phyloP scores from a whole-genome alignment of 139 green algal genomes.

The Chlamydomonas schloesseri region DNA sequence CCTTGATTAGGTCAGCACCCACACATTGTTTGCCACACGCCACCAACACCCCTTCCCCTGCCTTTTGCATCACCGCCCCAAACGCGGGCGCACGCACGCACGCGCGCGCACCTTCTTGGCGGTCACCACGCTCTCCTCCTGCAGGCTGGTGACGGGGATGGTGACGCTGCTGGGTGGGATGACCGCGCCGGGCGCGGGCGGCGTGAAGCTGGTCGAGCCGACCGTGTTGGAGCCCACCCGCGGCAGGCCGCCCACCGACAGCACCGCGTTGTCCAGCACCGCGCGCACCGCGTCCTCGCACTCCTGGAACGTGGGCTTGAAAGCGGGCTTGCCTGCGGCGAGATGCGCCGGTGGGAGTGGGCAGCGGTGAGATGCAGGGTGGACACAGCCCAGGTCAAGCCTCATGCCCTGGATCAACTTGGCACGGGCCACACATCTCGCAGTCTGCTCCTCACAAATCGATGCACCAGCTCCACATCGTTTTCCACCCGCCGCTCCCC shows the following conservation, averaged over 20 bases:
- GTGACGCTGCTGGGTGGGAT: constrained; percentile 28
- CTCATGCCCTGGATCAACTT: no score
- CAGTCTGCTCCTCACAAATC: no score
- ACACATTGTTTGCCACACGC: no score
- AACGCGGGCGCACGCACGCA: no score
- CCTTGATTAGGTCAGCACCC: no score
- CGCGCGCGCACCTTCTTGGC: constrained; percentile 53
- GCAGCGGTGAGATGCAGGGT: not conserved
- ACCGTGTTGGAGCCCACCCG: constrained; percentile 55
- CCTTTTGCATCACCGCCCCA: no score
- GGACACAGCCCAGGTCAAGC: no score
- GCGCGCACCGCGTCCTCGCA: constrained; percentile 63
- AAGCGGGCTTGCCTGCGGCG: constrained; percentile 53
- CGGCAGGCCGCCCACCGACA: constrained; percentile 64
- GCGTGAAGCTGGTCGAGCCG: constrained; percentile 34
- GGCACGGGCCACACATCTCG: no score
- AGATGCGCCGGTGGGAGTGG: not conserved
- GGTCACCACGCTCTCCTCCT: constrained; percentile 60
- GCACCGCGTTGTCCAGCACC: constrained; percentile 63
- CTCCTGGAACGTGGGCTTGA: constrained; percentile 70
- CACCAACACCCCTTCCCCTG: no score
- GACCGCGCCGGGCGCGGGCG: constrained; percentile 20
- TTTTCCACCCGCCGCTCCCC: no score
- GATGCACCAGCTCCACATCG: no score
- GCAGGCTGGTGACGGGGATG: constrained; percentile 61